phyloP scores from a whole-genome alignment of 2,329 filamentous ascomycete genomes.

The Gnomoniopsis smithogilvyi region DNA sequence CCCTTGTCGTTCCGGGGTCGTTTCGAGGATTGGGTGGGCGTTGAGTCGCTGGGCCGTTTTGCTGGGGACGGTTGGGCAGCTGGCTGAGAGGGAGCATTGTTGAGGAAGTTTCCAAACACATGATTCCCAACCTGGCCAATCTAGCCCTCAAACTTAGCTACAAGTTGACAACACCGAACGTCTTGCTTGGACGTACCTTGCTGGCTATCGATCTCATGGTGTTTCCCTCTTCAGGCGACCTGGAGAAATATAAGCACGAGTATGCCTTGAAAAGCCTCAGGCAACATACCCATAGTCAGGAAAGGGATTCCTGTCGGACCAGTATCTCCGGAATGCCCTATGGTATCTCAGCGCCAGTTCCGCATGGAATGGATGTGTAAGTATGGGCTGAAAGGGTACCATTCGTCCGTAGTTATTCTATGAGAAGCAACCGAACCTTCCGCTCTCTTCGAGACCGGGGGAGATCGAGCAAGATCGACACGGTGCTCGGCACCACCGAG shows the following conservation, averaged over 20 bases:
- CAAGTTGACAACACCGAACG: background rate
- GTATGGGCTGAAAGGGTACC: background rate
- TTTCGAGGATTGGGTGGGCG: background rate
- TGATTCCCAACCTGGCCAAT: background rate
- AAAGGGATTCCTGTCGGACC: slow-evolving; percentile 35
- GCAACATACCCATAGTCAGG: slow-evolving; percentile 39
- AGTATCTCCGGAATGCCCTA: slow-evolving; percentile 25
- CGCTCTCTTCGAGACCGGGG: background rate
- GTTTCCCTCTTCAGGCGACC: slow-evolving; percentile 6
- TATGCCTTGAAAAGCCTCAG: slow-evolving; percentile 3
- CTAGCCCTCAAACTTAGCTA: background rate
- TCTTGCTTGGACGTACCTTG: background rate
- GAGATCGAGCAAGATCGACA: background rate
- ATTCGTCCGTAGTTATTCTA: background rate
- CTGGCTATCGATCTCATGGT: background rate
- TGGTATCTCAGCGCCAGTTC: background rate
- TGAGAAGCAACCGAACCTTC: background rate
- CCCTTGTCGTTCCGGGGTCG: slow-evolving; percentile 8
- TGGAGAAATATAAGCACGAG: background rate
- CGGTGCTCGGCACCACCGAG: background rate
- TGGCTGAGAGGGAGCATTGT: background rate
- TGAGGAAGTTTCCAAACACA: background rate
- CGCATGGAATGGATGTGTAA: background rate
- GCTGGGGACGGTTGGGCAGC: background rate
- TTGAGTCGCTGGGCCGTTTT: slow-evolving; percentile 8